Evolutionary conservation across 176 grass and related monocot genomes (phyloP).

Genomic region (Oryza glaberrima): DNA sequence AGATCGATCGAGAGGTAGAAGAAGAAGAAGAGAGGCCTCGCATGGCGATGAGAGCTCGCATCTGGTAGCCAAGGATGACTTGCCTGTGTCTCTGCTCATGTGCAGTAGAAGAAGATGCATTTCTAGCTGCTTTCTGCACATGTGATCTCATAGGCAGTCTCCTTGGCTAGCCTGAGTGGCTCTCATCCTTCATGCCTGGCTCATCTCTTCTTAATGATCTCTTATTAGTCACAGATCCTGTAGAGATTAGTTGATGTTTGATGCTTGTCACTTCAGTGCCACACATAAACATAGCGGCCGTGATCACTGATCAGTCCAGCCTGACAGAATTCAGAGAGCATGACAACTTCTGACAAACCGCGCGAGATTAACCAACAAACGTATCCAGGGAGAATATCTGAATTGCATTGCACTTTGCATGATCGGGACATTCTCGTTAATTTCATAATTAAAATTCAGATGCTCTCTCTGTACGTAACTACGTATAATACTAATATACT

Average conservation of each 20-base stretch:
- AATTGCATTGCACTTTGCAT: too few relatives aligned
- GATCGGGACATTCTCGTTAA: too few relatives aligned
- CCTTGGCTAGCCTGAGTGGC: slow-evolving; percentile 59
- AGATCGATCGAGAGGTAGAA: not conserved
- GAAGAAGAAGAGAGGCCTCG: not conserved
- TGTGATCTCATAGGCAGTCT: slow-evolving; percentile 48
- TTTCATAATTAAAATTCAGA: too few relatives aligned
- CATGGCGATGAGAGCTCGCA: slow-evolving; percentile 36
- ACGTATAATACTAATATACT: too few relatives aligned
- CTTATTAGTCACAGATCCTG: not conserved
- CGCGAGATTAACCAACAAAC: too few relatives aligned
- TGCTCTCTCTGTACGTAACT: too few relatives aligned
- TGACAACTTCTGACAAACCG: too few relatives aligned
- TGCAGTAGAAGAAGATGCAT: not conserved
- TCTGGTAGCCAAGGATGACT: slow-evolving; percentile 62
- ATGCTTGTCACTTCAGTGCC: not conserved
- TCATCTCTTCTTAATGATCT: slow-evolving; percentile 4
- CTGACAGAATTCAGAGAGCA: not conserved
- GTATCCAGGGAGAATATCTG: too few relatives aligned
- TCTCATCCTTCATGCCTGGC: slow-evolving; percentile 50
- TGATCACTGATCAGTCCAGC: not conserved
- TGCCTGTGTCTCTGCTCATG: slow-evolving; percentile 42
- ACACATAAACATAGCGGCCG: not conserved
- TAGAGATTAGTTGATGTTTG: not conserved
- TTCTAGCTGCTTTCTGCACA: not conserved